phyloP scores from a whole-genome alignment of 371 early-diverging fungal species.

The Polyrhizophydium stewartii region DNA sequence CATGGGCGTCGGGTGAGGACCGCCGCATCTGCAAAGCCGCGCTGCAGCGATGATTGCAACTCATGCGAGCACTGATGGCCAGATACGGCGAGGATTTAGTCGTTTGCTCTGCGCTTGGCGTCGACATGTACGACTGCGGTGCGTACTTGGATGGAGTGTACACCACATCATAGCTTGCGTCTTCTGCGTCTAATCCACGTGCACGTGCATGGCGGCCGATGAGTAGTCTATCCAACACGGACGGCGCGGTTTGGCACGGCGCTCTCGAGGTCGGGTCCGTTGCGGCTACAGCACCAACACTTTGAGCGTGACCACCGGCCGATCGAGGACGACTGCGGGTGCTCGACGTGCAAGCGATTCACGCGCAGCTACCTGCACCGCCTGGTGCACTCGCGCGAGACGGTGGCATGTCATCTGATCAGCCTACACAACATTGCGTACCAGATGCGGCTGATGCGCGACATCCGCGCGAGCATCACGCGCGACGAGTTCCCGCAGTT shows the following conservation, averaged over 20 bases:
- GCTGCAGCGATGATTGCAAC: too few species aligned
- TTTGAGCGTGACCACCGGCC: slow-evolving; percentile 66
- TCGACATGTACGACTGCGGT: slow-evolving; percentile 94
- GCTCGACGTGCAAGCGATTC: slow-evolving; percentile 73
- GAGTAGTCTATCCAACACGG: slow-evolving; percentile 86
- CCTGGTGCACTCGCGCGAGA: slow-evolving; percentile 67
- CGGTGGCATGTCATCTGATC: slow-evolving; percentile 88
- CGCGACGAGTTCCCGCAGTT: slow-evolving; percentile 76
- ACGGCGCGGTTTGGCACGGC: slow-evolving; percentile 95
- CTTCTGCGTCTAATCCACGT: too few species aligned
- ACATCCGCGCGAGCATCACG: slow-evolving; percentile 73
- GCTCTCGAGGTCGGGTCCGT: slow-evolving; percentile 73
- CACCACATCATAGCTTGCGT: too few species aligned
- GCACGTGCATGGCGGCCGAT: too few species aligned
- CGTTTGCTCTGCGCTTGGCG: slow-evolving; percentile 89
- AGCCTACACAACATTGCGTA: slow-evolving; percentile 89
- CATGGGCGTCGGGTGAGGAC: slow-evolving; percentile 87
- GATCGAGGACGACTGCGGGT: slow-evolving; percentile 81
- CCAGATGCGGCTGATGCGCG: slow-evolving; percentile 82
- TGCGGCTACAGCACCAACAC: slow-evolving; percentile 61
- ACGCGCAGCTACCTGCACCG: slow-evolving; percentile 75
- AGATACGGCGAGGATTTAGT: slow-evolving; percentile 92
- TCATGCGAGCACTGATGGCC: too few species aligned
- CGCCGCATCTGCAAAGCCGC: too few species aligned
- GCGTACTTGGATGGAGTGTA: neutral